phyloP scores from a whole-genome alignment of 306 rosid genomes.

The Inga leiocalycina region DNA sequence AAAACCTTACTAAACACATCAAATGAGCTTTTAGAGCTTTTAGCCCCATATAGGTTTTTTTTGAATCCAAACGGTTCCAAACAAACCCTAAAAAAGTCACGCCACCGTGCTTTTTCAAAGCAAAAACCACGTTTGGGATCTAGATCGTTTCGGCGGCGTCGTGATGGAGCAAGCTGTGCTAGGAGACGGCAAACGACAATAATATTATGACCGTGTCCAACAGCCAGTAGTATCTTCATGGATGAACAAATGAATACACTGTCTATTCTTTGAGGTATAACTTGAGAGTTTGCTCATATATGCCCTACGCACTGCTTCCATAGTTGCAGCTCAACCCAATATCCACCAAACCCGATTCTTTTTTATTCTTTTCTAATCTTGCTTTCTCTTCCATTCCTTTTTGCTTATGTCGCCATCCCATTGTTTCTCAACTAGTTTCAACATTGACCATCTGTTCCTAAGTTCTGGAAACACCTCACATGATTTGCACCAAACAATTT shows the following conservation, averaged over 20 bases:
- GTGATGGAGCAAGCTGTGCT: neutral
- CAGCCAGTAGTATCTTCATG: neutral
- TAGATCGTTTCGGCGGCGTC: neutral
- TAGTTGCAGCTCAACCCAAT: neutral
- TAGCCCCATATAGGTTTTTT: no score
- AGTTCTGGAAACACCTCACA: neutral
- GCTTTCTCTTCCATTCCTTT: neutral
- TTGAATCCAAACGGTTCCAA: no score
- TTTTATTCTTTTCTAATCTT: neutral
- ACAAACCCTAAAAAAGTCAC: no score
- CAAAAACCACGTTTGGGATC: no score
- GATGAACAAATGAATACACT: neutral
- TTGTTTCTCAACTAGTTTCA: neutral
- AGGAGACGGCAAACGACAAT: neutral
- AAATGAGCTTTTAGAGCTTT: no score
- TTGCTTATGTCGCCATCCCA: neutral
- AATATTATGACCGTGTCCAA: neutral
- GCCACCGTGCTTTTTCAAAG: no score
- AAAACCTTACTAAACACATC: no score
- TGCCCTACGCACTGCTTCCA: neutral
- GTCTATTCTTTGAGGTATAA: neutral
- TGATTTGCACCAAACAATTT: neutral
- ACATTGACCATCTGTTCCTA: neutral
- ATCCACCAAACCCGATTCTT: neutral
- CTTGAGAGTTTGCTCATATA: neutral